Conservation (phyloP, 352 stramenopile genomes). For the Globisporangium iwayamae region DNA sequence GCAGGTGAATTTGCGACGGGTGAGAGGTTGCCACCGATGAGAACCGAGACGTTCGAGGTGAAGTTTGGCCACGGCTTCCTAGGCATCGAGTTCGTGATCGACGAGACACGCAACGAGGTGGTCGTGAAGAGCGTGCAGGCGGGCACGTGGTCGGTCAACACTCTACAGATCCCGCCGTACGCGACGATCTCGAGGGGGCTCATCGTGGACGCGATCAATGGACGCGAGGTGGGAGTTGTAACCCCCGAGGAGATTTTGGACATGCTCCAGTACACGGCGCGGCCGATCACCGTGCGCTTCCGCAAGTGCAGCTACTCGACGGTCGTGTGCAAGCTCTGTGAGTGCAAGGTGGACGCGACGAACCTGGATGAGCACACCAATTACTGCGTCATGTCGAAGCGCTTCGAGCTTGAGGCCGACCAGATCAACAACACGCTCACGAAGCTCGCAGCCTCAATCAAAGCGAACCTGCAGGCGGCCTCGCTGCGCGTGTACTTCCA, state of each 20-base stretch:
- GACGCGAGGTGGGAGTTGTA: slow-evolving; percentile 26
- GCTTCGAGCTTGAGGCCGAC: slow-evolving; percentile 72
- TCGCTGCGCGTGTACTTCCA: slow-evolving; percentile 41
- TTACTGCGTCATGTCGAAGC: slow-evolving; percentile 75
- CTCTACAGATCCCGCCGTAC: slow-evolving; percentile 40
- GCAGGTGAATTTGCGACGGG: neutral
- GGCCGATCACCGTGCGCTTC: slow-evolving; percentile 70
- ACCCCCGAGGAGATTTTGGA: slow-evolving; percentile 56
- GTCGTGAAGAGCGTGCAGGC: slow-evolving; percentile 59
- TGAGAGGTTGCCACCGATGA: neutral
- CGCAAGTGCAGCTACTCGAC: slow-evolving; percentile 31
- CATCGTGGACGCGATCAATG: slow-evolving; percentile 66
- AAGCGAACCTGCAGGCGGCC: slow-evolving; percentile 43
- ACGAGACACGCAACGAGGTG: slow-evolving; percentile 44
- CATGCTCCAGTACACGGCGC: slow-evolving; percentile 49
- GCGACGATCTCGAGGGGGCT: slow-evolving; percentile 45
- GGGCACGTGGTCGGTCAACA: slow-evolving; percentile 28
- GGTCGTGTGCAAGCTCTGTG: slow-evolving; percentile 81
- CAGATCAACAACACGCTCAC: slow-evolving; percentile 67
- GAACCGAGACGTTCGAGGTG: slow-evolving; percentile 58
- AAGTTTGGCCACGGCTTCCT: slow-evolving; percentile 72
- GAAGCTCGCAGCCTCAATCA: slow-evolving; percentile 55
- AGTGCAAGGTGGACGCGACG: slow-evolving; percentile 64
- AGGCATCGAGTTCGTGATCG: slow-evolving; percentile 68
- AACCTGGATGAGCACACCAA: slow-evolving; percentile 73